Conservation (phyloP, 1,284 basidiomycete genomes). For the Singerocomus rubriflavus region DNA sequence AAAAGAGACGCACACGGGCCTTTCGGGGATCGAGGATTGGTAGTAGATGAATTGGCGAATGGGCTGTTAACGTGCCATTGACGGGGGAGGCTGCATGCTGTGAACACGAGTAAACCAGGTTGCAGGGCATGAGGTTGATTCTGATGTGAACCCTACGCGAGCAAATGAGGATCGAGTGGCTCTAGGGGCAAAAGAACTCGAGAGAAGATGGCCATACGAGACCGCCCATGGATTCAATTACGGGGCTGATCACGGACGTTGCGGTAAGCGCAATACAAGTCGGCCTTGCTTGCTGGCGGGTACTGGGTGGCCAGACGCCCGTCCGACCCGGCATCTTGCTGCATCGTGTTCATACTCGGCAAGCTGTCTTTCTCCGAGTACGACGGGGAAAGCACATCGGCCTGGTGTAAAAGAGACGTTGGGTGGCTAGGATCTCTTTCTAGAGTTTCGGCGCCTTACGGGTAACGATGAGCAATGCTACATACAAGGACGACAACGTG, state of each 20-base stretch:
- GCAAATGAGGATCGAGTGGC: slow-evolving; percentile 37
- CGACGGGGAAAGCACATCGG: slow-evolving; percentile 1
- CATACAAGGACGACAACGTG: slow-evolving; percentile 20
- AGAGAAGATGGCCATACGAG: slow-evolving; percentile 21
- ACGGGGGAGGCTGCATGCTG: slow-evolving; percentile 26
- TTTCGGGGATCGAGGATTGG: slow-evolving; percentile 26
- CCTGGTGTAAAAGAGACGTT: slow-evolving; percentile 10
- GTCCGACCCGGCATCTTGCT: slow-evolving; percentile 9
- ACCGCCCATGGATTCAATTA: slow-evolving; percentile 20
- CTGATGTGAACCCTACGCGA: slow-evolving; percentile 33
- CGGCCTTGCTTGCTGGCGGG: neutral
- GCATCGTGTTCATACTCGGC: slow-evolving; percentile 5
- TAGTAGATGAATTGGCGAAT: slow-evolving; percentile 28
- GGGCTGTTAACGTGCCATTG: slow-evolving; percentile 25
- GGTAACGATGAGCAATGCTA: neutral
- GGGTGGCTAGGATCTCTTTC: no score
- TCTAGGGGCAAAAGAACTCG: slow-evolving; percentile 30
- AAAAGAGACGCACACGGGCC: slow-evolving; percentile 23
- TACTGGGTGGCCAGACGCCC: slow-evolving; percentile 7
- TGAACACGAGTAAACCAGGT: slow-evolving; percentile 37
- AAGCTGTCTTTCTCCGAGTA: slow-evolving; percentile 10
- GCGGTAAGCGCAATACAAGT: neutral
- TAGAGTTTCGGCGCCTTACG: slow-evolving; percentile 4
- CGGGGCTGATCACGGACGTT: slow-evolving; percentile 5
- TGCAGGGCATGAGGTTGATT: slow-evolving; percentile 37